Conservation (phyloP, 2,329 filamentous ascomycete genomes). For the Botryotinia convoluta region DNA sequence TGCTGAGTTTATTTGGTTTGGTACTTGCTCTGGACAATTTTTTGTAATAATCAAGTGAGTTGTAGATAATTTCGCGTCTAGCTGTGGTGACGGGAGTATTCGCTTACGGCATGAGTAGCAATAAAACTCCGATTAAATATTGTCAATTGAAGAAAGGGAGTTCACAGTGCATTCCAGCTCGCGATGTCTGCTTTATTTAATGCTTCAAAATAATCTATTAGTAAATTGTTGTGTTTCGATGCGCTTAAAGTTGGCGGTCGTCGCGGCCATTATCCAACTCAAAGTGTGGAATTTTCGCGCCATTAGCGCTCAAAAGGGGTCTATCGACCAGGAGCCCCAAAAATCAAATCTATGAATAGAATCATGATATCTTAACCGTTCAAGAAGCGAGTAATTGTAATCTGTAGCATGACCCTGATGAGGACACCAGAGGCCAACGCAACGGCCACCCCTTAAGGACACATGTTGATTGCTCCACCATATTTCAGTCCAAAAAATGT, state of each 20-base stretch:
- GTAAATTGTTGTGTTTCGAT: neutral
- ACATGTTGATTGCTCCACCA: neutral
- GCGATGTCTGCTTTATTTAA: neutral
- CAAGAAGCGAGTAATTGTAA: neutral
- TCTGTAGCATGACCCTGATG: fast-evolving
- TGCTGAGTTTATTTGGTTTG: neutral
- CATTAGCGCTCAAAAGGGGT: neutral
- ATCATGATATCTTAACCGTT: fast-evolving
- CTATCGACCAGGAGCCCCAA: neutral
- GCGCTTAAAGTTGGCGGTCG: neutral
- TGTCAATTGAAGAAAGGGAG: neutral
- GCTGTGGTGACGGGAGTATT: neutral
- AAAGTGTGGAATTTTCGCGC: neutral
- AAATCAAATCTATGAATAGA: neutral
- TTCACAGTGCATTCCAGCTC: neutral
- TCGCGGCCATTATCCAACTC: neutral
- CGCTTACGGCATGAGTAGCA: neutral
- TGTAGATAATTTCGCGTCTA: neutral
- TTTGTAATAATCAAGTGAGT: neutral
- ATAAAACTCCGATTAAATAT: neutral
- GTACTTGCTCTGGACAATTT: neutral
- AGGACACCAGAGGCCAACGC: neutral
- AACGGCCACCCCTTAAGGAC: neutral
- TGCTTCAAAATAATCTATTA: neutral
- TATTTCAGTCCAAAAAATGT: neutral